These are phyloP conservation scores for Phytophthora sp. DNA, from an alignment of 352 stramenopile genomes.

Conservation along the genomic window DNA sequence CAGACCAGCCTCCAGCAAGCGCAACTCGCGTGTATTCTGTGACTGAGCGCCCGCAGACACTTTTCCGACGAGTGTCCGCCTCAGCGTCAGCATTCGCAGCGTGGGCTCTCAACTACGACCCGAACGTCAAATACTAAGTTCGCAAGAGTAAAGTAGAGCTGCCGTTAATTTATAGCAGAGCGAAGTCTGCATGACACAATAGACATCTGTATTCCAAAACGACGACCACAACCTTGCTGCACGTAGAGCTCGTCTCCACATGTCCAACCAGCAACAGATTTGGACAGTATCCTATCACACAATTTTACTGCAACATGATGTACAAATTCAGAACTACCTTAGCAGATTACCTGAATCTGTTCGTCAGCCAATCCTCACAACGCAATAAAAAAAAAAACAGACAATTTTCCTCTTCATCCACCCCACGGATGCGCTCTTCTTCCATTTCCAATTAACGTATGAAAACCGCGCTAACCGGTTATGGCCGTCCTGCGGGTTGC, in stretches of 20 bases:
- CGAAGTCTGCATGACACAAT: too few relatives aligned
- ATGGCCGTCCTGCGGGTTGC: conserved; percentile 6
- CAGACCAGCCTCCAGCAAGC: conserved; percentile 9
- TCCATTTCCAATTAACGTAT: conserved; percentile 28
- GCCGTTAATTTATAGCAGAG: neutral
- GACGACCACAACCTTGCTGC: too few relatives aligned
- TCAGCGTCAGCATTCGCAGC: conserved; percentile 35
- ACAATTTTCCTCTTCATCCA: conserved; percentile 24
- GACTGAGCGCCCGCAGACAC: conserved; percentile 30
- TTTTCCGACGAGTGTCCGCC: conserved; percentile 35
- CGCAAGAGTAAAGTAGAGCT: neutral
- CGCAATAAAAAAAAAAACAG: neutral
- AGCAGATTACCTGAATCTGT: too few relatives aligned
- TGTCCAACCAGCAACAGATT: neutral
- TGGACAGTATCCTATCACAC: too few relatives aligned
- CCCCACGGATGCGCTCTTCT: conserved; percentile 16
- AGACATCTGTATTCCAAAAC: too few relatives aligned
- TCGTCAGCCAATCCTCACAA: neutral
- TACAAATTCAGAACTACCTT: too few relatives aligned
- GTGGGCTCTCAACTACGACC: conserved; percentile 46
- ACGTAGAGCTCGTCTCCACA: too few relatives aligned
- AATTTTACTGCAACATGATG: too few relatives aligned
- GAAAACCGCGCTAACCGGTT: neutral
- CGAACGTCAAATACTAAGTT: conserved; percentile 34
- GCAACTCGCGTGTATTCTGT: conserved; percentile 37